Evolutionary conservation across 2,329 filamentous ascomycete genomes (phyloP).

Genomic region (Colletotrichum viniferum): DNA sequence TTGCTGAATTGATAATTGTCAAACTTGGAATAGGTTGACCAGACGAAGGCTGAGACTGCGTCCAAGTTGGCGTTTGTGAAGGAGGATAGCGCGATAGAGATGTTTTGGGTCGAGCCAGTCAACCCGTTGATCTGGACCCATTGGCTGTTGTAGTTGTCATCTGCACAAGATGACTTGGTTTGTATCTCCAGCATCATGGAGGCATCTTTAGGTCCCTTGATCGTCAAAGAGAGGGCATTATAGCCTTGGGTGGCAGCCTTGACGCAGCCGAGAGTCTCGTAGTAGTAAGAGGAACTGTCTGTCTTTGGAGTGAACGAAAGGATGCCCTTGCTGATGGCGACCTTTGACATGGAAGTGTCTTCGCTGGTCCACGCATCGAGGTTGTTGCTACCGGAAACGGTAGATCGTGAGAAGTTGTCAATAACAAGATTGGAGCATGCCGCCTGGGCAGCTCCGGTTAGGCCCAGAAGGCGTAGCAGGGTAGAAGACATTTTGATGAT

Average conservation of each 20-base stretch:
- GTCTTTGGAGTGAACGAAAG: constrained; percentile 52
- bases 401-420: constrained; percentile 36
- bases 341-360: constrained; percentile 50
- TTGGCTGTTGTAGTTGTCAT: constrained; percentile 44
- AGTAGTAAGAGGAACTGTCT: constrained; percentile 52
- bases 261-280: constrained; percentile 55
- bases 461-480: not conserved
- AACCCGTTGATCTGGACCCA: constrained; percentile 48
- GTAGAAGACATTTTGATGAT: not conserved
- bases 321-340: constrained; percentile 42
- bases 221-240: constrained; percentile 41
- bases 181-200: constrained; percentile 22
- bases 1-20: constrained; percentile 4
- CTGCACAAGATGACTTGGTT: constrained; percentile 49
- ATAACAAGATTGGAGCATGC: constrained; percentile 34
- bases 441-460: constrained; percentile 19
- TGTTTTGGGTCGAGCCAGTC: constrained; percentile 53
- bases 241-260: constrained; percentile 49
- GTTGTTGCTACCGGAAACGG: constrained; percentile 32
- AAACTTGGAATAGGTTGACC: constrained; percentile 11
- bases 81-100: constrained; percentile 51
- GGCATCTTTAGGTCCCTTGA: constrained; percentile 24
- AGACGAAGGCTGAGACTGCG: constrained; percentile 8
- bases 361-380: constrained; percentile 44
- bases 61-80: constrained; percentile 3